Base-by-base conservation (phyloP, 176 grass and related monocot genomes). In the Aegilops speltoides region DNA sequence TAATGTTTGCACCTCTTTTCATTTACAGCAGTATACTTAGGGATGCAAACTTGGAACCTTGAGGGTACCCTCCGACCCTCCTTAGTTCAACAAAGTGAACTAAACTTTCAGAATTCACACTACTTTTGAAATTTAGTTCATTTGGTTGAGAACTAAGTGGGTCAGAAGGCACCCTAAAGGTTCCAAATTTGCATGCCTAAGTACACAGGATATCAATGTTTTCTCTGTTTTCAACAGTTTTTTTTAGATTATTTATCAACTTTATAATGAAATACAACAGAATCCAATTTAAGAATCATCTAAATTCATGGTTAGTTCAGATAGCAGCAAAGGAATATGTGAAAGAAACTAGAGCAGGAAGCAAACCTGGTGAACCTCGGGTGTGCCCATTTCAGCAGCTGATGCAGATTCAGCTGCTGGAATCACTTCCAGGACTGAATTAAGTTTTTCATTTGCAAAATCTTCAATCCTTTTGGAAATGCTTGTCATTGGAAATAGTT, bases 381-480 rank as follows among this genome's bases (percentile, higher is more conserved):
- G 77, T 37, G 83, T 78, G 73, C 80, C 71, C 52, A 34, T 85
- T 78, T 84, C 93, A 82, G 63, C 56, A 83, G 82, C 70, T 73
- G 73, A 50, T 29, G 63, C 43, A 64, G 76, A 79, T 63, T 91
- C 93, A 77, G 70, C 40, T 2, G 78, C 69, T 76, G 91, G 88
- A 79, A 88, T 84, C 77, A 83, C 72, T 84, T 88, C 86, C 50
- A 92, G 59, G 68, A 94, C 79, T 40, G 96, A 95, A 64, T 85
- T 87, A 89, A 98, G 91, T 52, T 94, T 98, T 90, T 92, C 96
- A 66, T 63, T 89, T 68, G 96, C 96, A 79, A 92, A 98, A 57
- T 92, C 91, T 92, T 94, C 96, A 85, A 98, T 98, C 80, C 85
- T 98, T 71, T 89, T 87, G 17, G 93, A 98, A 91, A 95, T 92